phyloP scores from a whole-genome alignment of 257 asterid species.

The Haberlea rhodopensis region DNA sequence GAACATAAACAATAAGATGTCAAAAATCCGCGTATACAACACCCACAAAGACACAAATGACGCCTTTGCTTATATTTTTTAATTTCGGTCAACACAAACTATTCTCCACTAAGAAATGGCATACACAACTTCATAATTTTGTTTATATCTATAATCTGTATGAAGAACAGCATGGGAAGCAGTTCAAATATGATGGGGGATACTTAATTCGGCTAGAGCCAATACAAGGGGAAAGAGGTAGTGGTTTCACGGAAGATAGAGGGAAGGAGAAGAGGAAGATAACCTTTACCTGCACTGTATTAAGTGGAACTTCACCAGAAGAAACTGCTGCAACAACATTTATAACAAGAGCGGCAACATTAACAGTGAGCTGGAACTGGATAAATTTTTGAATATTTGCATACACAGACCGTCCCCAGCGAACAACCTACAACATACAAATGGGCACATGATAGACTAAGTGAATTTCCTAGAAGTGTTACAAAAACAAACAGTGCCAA shows the following conservation, averaged over 20 bases:
- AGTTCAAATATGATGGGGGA: neutral
- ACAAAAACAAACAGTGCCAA: neutral
- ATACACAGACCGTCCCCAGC: slow-evolving; percentile 98
- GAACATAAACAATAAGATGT: neutral
- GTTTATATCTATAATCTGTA: neutral
- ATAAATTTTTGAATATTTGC: slow-evolving; percentile 95
- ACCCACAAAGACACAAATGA: too few relatives aligned
- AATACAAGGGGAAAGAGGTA: neutral
- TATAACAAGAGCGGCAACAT: slow-evolving; percentile 83
- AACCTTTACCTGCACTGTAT: slow-evolving; percentile 73
- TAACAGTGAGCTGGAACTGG: slow-evolving; percentile 99
- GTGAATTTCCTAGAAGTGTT: neutral
- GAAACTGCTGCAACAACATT: slow-evolving; percentile 86
- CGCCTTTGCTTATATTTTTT: too few relatives aligned
- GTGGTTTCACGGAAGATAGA: neutral
- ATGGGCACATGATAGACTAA: slow-evolving; percentile 1
- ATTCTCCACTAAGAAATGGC: neutral
- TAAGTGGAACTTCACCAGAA: slow-evolving; percentile 87
- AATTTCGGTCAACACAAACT: neutral
- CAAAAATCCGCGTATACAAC: neutral
- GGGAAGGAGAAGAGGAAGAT: slow-evolving; percentile 4
- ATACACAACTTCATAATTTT: neutral
- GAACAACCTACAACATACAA: slow-evolving; percentile 70
- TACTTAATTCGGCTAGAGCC: neutral
- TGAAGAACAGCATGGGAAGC: neutral